Conservation (phyloP, 2,329 filamentous ascomycete genomes). For the Hymenoscyphus occultus region DNA sequence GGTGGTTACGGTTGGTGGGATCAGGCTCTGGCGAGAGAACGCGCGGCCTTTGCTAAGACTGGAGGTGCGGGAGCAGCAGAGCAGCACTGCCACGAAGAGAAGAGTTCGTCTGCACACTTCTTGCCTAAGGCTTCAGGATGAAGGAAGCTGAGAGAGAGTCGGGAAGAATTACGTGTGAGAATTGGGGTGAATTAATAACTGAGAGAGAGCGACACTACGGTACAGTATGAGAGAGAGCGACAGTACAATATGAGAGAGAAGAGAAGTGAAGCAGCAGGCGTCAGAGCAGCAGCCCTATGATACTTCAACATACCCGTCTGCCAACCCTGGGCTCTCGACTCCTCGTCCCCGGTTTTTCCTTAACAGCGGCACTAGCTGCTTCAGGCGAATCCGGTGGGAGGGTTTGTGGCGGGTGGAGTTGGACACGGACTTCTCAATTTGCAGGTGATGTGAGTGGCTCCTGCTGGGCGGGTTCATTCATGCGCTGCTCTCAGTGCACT, state of each 20-base stretch:
- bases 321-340: background rate
- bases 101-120: background rate
- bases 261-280: background rate
- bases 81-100: no score
- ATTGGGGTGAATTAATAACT: no score
- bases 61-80: background rate
- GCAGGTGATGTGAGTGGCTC: background rate
- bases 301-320: background rate
- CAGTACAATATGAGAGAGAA: background rate
- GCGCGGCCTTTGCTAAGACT: slow-evolving; percentile 7
- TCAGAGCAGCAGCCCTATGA: background rate
- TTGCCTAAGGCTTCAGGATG: no score
- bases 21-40: slow-evolving; percentile 5
- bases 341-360: background rate
- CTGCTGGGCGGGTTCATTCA: slow-evolving; percentile 12
- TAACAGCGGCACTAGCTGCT: background rate
- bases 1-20: background rate
- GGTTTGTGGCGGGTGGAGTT: background rate
- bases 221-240: background rate
- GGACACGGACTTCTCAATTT: background rate
- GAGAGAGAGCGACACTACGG: background rate
- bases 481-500: slow-evolving; percentile 12
- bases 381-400: background rate
- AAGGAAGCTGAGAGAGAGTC: no score
- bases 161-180: no score